Evolutionary conservation across 2,329 filamentous ascomycete species (phyloP).

Genomic region (Penicillium palitans): DNA sequence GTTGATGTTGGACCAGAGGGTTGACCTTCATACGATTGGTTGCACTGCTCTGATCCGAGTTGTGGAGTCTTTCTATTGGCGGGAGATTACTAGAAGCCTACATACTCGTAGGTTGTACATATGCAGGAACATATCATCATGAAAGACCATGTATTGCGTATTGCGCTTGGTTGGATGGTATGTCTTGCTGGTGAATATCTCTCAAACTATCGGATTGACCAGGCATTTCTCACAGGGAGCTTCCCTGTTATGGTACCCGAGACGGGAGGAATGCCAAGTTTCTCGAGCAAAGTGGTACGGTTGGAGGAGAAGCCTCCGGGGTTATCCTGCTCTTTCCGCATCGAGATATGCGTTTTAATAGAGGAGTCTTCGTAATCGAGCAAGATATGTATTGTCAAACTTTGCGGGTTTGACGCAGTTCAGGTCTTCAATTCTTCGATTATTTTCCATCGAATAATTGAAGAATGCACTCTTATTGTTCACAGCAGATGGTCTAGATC

Average conservation of each 20-base stretch:
- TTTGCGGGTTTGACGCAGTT: not conserved
- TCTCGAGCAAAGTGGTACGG: not conserved
- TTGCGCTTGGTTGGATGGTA: not conserved
- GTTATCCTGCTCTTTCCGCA: not conserved
- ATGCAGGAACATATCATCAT: not conserved
- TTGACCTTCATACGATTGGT: not conserved
- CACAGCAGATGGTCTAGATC: not conserved
- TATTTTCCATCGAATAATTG: not conserved
- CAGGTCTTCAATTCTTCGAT: not conserved
- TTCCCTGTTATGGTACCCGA: not conserved
- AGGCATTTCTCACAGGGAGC: not conserved
- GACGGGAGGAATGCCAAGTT: not conserved
- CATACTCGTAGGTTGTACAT: not conserved
- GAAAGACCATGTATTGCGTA: not conserved
- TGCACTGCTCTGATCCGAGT: not conserved
- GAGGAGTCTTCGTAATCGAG: not conserved
- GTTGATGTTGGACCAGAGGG: not conserved
- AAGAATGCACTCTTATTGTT: not conserved
- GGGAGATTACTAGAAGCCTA: not conserved
- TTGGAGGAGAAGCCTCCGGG: not conserved
- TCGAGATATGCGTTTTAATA: not conserved
- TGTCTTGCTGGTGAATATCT: not conserved
- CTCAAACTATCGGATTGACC: not conserved
- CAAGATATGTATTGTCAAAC: not conserved
- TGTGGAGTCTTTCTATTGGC: not conserved